Evolutionary conservation across 1,139 yeast genomes (phyloP), one percentile per base, ranked within the genome.

Genomic region (Martiniozyma asiatica): DNA sequence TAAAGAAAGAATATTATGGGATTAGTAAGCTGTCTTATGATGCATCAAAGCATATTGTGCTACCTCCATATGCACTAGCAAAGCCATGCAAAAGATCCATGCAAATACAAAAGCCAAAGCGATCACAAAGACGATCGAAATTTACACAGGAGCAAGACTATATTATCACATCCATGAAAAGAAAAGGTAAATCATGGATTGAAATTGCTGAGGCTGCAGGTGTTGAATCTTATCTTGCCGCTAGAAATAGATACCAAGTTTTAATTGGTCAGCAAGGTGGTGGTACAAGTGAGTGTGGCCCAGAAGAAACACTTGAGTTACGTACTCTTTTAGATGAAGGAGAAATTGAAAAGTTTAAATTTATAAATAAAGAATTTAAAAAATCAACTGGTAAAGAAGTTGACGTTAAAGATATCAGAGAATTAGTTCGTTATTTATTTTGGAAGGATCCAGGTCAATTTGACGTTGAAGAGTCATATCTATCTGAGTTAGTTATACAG

Each of bases 201-300:
- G 84, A 77, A 40, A 79, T 79, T 30, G 85, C 87, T 1, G 74
- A 73, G 35, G 58, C 65, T 3, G 67, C 82, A 2, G 66, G 69
- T 8, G 78, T 79, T 20, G 80, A 77, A 8, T 68, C 75, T 28
- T 74, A 73, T 39, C 55, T 79, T 27, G 84, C 89, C 0, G 89
- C 87, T 0, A 56, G 92, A 35, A 79, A 79, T 48, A 55, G 92
- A 37, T 79, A 79, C 47, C 92, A 79, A 48, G 92, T 79, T 5
- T 63, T 79, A 32, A 78, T 79, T 36, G 92, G 92, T 2, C 92
- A 79, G 49, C 92, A 79, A 44, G 89, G 92, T 4, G 78, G 80
- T 31, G 79, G 80, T 15, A 64, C 75, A 5, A 67, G 73, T 20
- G 65, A 69, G 24, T 77, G 85, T 80, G 71, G 68, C 14, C 46